Base-by-base conservation (phyloP, 306 rosid genomes). In the Acacia crassicarpa region DNA sequence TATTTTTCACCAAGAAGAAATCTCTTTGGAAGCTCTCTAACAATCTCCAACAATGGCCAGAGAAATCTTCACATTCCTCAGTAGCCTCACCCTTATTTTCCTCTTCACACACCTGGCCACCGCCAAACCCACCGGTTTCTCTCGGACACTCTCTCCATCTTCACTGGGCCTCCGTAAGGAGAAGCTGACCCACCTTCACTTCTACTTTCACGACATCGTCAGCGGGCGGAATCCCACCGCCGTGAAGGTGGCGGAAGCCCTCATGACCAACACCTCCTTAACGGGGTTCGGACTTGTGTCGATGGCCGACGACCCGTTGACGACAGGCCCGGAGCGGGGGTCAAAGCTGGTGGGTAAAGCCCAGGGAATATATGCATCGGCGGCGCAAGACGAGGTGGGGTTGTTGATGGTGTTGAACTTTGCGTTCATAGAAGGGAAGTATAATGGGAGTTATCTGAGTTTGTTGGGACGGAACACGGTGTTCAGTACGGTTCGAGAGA, bases 171-270 rank as follows among this genome's bases (percentile, higher is more conserved):
- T 89, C 41, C 59, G 79, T 3, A 76, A 76, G 49, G 92, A 91
- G 83, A 89, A 84, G 84, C 82, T 91, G 54, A 84, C 80, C 88
- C 92, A 91, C 83, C 88, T 91, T 51, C 90, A 84, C 75, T 91
- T 91, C 90, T 91, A 41, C 83, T 86, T 89, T 83, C 94, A 89
- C 23, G 94, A 91, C 85, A 74, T 81, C n/a, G 77, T 85, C 51
- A 84, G 88, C 70, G 89, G 92, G 13, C 82, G 76, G 10, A 87
- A 87, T 38, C 88, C 92, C 45, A 77, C 85, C 1, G 82, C 84
- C 19, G 56, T 87, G 3, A 74, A 32, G 67, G 90, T 89, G 8
- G 90, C 89, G 48, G 27, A 72, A 62, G 86, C 92, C 38, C 44
- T 46, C 5, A 16, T 48, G 45, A 84, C 90, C 14, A 81, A 86